Evolutionary conservation across 805 yeast species (phyloP).

Genomic region (Candida andamanensis): DNA sequence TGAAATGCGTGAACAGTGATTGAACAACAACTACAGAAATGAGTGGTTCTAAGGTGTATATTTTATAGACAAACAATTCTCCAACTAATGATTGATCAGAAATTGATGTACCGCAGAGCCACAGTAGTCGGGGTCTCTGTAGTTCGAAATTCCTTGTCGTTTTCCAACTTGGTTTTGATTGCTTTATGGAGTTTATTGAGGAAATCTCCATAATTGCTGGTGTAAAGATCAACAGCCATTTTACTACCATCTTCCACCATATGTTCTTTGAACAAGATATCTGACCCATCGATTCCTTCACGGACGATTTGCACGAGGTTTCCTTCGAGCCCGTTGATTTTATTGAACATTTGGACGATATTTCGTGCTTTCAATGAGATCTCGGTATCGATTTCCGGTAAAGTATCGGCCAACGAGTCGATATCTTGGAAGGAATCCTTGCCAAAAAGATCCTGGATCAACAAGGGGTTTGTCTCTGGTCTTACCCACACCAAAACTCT

Average conservation of each 20-base stretch:
- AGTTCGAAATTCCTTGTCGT: slow-evolving; percentile 32
- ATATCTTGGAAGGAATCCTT: slow-evolving; percentile 41
- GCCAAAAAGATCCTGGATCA: slow-evolving; percentile 75
- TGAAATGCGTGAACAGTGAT: too few species aligned
- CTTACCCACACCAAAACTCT: slow-evolving; percentile 61
- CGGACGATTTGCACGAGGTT: slow-evolving; percentile 51
- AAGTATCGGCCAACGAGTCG: slow-evolving; percentile 45
- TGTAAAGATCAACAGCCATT: slow-evolving; percentile 30
- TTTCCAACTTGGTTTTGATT: slow-evolving; percentile 48
- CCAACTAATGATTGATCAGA: too few species aligned
- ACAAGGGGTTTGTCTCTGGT: slow-evolving; percentile 57
- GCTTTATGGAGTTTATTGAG: slow-evolving; percentile 63
- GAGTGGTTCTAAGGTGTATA: too few species aligned
- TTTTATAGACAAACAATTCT: too few species aligned
- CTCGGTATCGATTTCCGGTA: slow-evolving; percentile 68
- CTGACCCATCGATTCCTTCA: slow-evolving; percentile 58
- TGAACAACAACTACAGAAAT: too few species aligned
- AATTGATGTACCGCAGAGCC: slow-evolving; percentile 37
- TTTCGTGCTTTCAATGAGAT: slow-evolving; percentile 65
- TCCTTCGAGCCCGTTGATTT: slow-evolving; percentile 24
- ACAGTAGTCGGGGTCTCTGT: slow-evolving; percentile 26
- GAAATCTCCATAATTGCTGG: slow-evolving; percentile 57
- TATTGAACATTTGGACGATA: slow-evolving; percentile 51
- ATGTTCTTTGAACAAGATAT: slow-evolving; percentile 46
- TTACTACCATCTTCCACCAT: slow-evolving; percentile 68